Evolutionary conservation across 1,139 yeast genomes (phyloP).

Genomic region (Kurtzmaniella quercitrusa): DNA sequence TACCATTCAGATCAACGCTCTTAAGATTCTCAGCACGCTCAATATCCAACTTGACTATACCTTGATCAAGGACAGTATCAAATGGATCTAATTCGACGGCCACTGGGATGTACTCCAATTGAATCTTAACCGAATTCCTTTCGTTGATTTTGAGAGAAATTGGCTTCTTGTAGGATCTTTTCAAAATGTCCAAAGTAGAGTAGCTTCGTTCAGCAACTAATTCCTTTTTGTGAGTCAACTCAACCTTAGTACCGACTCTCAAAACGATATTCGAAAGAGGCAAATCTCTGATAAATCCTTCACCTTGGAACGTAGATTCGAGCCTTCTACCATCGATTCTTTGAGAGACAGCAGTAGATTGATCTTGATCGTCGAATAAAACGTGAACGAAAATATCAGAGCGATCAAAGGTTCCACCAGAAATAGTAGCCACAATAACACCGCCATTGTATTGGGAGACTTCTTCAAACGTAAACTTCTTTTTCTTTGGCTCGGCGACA

Average conservation of each 20-base stretch:
- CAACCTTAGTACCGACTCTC: conserved; percentile 50
- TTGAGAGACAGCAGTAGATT: conserved; percentile 56
- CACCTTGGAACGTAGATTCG: conserved; percentile 43
- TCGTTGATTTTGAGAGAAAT: conserved; percentile 42
- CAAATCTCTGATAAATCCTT: conserved; percentile 65
- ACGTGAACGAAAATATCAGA: conserved; percentile 52
- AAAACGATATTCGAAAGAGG: conserved; percentile 54
- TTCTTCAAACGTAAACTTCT: conserved; percentile 49
- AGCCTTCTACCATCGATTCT: conserved; percentile 35
- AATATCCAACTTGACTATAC: conserved; percentile 52
- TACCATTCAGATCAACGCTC: conserved; percentile 67
- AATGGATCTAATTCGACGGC: conserved; percentile 48
- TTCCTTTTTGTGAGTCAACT: conserved; percentile 44
- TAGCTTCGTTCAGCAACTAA: conserved; percentile 46
- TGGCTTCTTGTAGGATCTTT: conserved; percentile 44
- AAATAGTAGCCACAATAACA: conserved; percentile 49
- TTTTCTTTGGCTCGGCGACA: conserved; percentile 39
- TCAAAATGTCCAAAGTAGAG: conserved; percentile 50
- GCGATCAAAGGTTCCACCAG: conserved; percentile 44
- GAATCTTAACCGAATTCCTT: conserved; percentile 38
- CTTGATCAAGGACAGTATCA: conserved; percentile 67
- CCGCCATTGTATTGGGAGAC: conserved; percentile 58
- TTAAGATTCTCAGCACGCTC: conserved; percentile 49
- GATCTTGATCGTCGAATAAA: conserved; percentile 59
- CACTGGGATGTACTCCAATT: conserved; percentile 59